Evolutionary conservation across 2,329 filamentous ascomycete species (phyloP).

Genomic region (Epichloe scottii): DNA sequence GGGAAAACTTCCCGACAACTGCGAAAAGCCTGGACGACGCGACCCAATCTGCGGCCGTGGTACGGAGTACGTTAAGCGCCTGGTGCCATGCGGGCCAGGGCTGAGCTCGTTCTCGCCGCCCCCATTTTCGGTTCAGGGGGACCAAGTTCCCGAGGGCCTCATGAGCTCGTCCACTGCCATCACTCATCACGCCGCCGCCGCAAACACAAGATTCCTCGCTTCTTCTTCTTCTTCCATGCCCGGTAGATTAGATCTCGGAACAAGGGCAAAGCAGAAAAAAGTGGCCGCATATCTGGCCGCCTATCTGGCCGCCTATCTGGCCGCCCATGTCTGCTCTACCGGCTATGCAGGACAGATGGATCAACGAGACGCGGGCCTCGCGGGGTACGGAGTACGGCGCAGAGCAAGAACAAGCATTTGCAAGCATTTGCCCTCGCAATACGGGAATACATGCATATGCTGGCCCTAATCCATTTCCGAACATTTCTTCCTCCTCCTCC

Average conservation of each 20-base stretch:
- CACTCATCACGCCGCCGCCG: background rate
- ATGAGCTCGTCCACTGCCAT: background rate
- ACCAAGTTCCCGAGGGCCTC: background rate
- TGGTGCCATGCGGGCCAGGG: conserved; percentile 3
- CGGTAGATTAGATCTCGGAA: background rate
- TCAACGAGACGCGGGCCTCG: background rate
- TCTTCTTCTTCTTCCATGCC: background rate
- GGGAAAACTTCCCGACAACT: background rate
- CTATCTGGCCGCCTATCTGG: background rate
- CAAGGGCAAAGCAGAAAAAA: background rate
- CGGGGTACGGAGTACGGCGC: background rate
- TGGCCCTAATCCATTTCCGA: too few species aligned
- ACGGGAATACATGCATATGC: background rate
- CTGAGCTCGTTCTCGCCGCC: background rate
- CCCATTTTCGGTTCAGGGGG: background rate
- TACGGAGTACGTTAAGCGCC: too few species aligned
- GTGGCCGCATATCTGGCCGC: conserved; percentile 1
- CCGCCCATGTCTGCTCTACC: background rate
- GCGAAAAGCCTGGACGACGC: conserved; percentile 5
- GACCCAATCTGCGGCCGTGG: conserved; percentile 6
- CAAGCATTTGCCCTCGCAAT: too few species aligned
- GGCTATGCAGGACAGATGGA: conserved; percentile 2
- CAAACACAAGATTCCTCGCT: background rate
- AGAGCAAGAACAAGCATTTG: background rate
- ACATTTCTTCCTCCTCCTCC: too few species aligned